A percentile compares a stretch with the other conserved stretches of the same genome.
phyloP scores from a whole-genome alignment of 2,329 filamentous ascomycete genomes.

The Cryphonectria parasitica region DNA sequence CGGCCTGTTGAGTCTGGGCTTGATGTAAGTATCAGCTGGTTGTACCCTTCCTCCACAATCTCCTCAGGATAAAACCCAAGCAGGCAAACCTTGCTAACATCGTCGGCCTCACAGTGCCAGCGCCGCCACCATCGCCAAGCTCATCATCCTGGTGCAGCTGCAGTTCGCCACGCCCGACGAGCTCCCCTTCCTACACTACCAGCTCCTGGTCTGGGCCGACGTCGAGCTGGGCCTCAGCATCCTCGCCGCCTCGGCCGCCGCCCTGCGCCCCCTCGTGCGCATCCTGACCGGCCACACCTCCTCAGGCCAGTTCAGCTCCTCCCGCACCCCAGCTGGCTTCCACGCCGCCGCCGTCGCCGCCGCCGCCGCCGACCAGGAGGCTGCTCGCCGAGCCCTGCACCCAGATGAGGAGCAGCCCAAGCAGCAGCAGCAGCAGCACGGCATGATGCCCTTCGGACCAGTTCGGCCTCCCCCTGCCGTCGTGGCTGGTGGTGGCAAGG shows the following conservation, averaged over 20 bases:
- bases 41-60: no score
- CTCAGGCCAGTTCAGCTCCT: constrained; percentile 1
- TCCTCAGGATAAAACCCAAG: no score
- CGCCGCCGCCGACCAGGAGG: background rate
- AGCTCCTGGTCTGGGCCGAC: constrained; percentile 39
- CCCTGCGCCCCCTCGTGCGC: constrained; percentile 37
- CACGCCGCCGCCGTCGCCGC: background rate
- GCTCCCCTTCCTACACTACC: constrained; percentile 35
- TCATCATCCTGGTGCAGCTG: constrained; percentile 38
- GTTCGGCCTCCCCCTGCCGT: background rate
- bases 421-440: background rate
- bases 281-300: background rate
- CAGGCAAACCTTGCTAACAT: background rate
- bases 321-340: background rate
- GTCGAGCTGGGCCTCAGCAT: constrained; percentile 32
- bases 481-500: background rate
- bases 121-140: constrained; percentile 40
- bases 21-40: no score
- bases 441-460: background rate
- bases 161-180: constrained; percentile 31
- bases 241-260: constrained; percentile 38
- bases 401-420: background rate
- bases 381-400: background rate
- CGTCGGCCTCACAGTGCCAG: constrained; percentile 34
- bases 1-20: constrained; percentile 37